Percentiles rank a stretch among this genome's conserved stretches.
Evolutionary conservation across 2,329 filamentous ascomycete species (phyloP).

Genomic region (Cercospora zeina): DNA sequence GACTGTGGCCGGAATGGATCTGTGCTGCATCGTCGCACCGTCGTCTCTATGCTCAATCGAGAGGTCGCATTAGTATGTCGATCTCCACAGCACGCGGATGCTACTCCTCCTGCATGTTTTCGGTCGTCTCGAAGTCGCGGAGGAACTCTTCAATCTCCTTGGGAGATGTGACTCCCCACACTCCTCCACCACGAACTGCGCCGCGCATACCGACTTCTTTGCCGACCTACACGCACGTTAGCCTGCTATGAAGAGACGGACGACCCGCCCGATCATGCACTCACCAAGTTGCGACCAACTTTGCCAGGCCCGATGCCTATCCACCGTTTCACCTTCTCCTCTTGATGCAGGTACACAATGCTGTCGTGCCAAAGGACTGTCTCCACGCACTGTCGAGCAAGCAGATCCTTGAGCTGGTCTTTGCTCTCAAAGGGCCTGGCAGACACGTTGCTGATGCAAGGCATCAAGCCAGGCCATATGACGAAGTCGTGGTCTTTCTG

Average conservation of each 20-base stretch:
- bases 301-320: constrained; percentile 92
- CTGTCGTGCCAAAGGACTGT: constrained; percentile 95
- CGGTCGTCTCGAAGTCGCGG: constrained; percentile 50
- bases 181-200: constrained; percentile 62
- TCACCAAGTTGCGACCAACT: constrained; percentile 84
- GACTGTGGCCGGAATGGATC: not conserved
- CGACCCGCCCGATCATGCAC: not conserved
- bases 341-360: constrained; percentile 83
- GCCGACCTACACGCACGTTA: constrained; percentile 47
- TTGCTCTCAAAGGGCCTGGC: constrained; percentile 73
- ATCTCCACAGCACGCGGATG: not conserved
- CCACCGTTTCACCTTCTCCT: constrained; percentile 78
- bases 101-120: constrained; percentile 43
- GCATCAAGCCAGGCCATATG: constrained; percentile 71
- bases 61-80: not conserved
- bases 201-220: constrained; percentile 93
- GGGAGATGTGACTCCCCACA: constrained; percentile 87
- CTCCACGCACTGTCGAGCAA: constrained; percentile 82
- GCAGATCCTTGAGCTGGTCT: constrained; percentile 72
- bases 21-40: not conserved
- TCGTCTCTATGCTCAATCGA: not conserved
- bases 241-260: not conserved
- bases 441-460: constrained; percentile 83
- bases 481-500: constrained; percentile 65
- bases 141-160: constrained; percentile 53